Conservation (phyloP, 768 basidiomycete species). For the Lactarius hengduanensis region DNA sequence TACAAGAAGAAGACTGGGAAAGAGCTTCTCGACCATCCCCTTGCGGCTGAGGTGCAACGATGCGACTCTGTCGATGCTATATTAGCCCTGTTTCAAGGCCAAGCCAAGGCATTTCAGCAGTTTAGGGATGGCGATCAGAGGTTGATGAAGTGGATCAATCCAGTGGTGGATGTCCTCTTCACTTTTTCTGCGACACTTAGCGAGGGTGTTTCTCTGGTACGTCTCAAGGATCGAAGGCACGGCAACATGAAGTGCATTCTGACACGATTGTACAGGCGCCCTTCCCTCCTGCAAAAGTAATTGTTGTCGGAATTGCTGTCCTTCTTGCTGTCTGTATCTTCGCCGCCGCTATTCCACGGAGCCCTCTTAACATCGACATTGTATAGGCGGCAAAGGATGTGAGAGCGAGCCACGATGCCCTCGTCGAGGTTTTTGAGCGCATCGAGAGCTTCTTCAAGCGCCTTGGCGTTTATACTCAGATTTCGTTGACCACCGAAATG, state of each 20-base stretch:
- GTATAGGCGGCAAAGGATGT: slow-evolving; percentile 7
- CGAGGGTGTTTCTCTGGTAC: background rate
- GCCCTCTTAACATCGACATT: background rate
- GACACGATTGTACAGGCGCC: background rate
- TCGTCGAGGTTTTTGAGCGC: slow-evolving; percentile 5
- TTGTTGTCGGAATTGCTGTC: background rate
- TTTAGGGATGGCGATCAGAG: no score
- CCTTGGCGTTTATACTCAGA: slow-evolving; percentile 1
- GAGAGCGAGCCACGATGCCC: background rate
- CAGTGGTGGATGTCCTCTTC: slow-evolving; percentile 5
- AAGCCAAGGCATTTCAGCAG: no score
- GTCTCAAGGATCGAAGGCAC: background rate
- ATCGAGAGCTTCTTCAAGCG: background rate
- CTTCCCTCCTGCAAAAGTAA: background rate
- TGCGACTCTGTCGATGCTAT: no score
- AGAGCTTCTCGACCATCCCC: no score
- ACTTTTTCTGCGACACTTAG: background rate
- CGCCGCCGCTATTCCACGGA: background rate
- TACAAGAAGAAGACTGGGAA: no score
- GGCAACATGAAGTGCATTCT: no score
- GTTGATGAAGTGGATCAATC: background rate
- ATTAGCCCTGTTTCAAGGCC: no score
- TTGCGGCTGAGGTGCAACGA: no score
- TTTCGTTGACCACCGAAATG: background rate
- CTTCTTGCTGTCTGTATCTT: slow-evolving; percentile 5